Base-by-base conservation (phyloP, 495 filamentous ascomycete species). In the Sordaria brevicollis region DNA sequence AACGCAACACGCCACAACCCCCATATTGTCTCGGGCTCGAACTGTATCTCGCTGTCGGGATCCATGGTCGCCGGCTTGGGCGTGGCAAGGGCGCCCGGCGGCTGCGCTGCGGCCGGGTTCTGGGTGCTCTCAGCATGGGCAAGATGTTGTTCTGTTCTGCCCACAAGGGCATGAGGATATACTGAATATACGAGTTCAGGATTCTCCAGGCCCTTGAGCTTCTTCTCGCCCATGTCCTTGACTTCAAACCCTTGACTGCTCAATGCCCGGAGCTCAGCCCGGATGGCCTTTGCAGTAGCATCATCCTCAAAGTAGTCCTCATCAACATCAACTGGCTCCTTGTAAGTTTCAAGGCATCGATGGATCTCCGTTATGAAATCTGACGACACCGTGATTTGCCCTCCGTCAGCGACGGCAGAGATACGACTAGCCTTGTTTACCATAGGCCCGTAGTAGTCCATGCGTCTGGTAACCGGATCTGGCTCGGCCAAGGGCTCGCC, bases 381-480 rank as follows among this genome's bases (percentile, higher is more conserved):
- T 2, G 93, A 91, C 1, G 93, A 97, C 1, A 97, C 94, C 11
- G 94, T 94, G 67, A 98, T 97, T 79, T 99, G 94, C 3, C 95
- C 95, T 41, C 95, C 95, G 77, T 99, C 95, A n/a, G 95, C 95
- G 67, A 93, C 93, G 39, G 91, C 89, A 7, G 92, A 94, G 66
- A 99, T 95, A 79, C 95, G 90, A 65, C 94, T 90, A 0, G 95
- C 93, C 71, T 94, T 92, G 79, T 99, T 99, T 71, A 99, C 95
- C 93, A 99, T 98, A 1, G 96, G 95, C 9, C 95, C 95, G 79
- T 97, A 98, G 80, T 99, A 99, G 76, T 99, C 95, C 95, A 99
- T 99, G 43, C 95, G 93, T 65, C 93, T 89, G 10, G 95, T 99
- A 6, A 99, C 92, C 0, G 95, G 94, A 78, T 99, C 95, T 36